Evolutionary conservation across 352 stramenopile genomes (phyloP), one percentile per base, ranked within the genome.

Genomic region (Paralagenidium karlingii): DNA sequence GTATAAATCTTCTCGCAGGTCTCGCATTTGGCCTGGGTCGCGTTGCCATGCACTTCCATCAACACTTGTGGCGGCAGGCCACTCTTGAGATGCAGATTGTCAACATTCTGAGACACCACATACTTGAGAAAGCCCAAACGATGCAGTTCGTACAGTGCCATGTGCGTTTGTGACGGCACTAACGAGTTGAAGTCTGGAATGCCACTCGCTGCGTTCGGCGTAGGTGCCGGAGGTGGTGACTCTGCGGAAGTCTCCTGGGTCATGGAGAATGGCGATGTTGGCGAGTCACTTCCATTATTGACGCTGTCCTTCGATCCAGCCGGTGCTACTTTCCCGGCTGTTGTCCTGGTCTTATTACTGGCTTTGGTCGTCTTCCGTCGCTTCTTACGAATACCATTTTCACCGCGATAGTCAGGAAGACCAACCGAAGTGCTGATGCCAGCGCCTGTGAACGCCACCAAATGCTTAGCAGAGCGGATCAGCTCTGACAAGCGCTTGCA

Each of bases 1-100:
- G 60, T 68, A 51, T 90, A 90, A 39, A 87, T 63, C 54, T 85
- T 86, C 61, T 87, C 76, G 39, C 76, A 90, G 22, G 73, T 90
- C 49, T 90, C 73, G 40, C 76, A 90, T 30, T 82, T 82, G 24
- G 69, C 76, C 16, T 83, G 70, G 19, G 69, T 90, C 18, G 73
- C 73, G 50, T 90, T 90, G 22, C 76, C 76, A 30, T 90, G 76
- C 34, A 90, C 69, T 54, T 90, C 76, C 0, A 73, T 85, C 5
- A 90, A 39, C 5, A 47, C 60, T 6, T 39, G 43, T 0, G 68
- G 49, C 0, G 73, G 68, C 1, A 90, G 33, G 0, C 76, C 76
- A 50, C 76, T 90, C 55, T 90, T 90, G 7, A 82, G 38, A 45
- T 90, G 76, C 40, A 90, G 50, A 38, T 87, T 87, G 45, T 90